Percentiles rank a stretch among this genome's conserved stretches.
These are phyloP conservation scores for Imleria badia DNA, from an alignment of 768 basidiomycete species.

Conservation along the genomic window DNA sequence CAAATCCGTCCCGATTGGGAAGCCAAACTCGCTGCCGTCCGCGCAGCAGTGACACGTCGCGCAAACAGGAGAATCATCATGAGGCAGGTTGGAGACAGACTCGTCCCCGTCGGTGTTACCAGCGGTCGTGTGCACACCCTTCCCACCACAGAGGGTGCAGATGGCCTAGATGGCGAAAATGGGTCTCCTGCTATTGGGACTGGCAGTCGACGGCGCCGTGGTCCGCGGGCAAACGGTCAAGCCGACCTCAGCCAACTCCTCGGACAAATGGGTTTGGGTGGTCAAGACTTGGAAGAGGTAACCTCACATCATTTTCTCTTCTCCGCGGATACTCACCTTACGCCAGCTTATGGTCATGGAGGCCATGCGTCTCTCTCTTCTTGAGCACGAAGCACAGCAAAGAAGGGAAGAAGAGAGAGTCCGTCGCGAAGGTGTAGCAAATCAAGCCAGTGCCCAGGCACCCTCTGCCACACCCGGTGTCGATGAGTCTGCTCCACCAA, in stretches of 20 bases:
- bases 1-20: slow-evolving; percentile 99
- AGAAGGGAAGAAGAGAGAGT: slow-evolving; percentile 71
- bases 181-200: slow-evolving; percentile 34
- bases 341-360: slow-evolving; percentile 95
- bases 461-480: slow-evolving; percentile 1
- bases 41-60: slow-evolving; percentile 92
- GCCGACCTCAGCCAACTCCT: slow-evolving; percentile 64
- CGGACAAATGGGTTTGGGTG: slow-evolving; percentile 63
- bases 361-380: slow-evolving; percentile 91
- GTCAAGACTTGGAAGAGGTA: slow-evolving; percentile 94
- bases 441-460: slow-evolving; percentile 34
- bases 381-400: slow-evolving; percentile 95
- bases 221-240: slow-evolving; percentile 49
- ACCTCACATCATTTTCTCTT: slow-evolving; percentile 24
- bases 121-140: slow-evolving; percentile 80
- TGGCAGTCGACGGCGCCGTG: slow-evolving; percentile 57
- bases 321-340: slow-evolving; percentile 11
- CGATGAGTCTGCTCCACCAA: slow-evolving; percentile 5
- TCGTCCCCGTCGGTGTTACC: slow-evolving; percentile 95
- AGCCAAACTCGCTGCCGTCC: slow-evolving; percentile 88
- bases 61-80: slow-evolving; percentile 97
- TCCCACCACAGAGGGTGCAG: slow-evolving; percentile 52
- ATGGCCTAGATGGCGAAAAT: slow-evolving; percentile 42
- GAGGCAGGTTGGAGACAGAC: slow-evolving; percentile 96
- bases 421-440: slow-evolving; percentile 45